These are phyloP conservation scores for Closterium sp. DNA, from an alignment of 139 green algal species.

Conservation along the genomic window DNA sequence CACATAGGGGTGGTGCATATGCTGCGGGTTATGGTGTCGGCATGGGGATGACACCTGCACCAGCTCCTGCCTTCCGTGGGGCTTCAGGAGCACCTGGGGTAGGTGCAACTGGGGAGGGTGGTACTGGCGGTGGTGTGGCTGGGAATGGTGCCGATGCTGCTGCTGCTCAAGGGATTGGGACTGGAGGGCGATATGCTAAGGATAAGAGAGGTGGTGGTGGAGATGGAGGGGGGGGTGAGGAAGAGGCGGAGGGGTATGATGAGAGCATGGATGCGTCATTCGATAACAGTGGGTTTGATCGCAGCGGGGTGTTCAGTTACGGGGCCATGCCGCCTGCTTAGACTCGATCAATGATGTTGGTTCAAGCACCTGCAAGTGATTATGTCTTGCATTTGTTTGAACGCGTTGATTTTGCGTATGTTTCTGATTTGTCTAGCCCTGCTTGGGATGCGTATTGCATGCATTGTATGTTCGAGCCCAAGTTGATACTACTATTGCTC, in stretches of 20 bases:
- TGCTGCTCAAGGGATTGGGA: neutral
- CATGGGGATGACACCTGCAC: neutral
- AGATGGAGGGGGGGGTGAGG: neutral
- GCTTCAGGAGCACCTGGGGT: neutral
- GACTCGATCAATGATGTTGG: no score
- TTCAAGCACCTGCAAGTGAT: no score
- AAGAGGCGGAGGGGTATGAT: neutral
- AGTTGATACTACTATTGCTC: no score
- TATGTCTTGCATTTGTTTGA: no score
- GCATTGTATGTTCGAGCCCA: no score
- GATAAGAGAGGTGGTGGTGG: neutral
- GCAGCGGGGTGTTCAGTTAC: neutral
- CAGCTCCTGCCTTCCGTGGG: neutral
- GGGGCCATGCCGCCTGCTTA: neutral
- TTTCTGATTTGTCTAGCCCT: no score
- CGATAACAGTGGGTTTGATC: neutral
- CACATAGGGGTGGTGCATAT: neutral
- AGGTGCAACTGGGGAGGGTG: neutral
- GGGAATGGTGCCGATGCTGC: neutral
- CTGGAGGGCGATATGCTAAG: neutral
- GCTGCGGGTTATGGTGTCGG: neutral
- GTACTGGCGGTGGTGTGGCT: neutral
- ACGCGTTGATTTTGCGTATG: no score
- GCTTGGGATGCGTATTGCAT: no score
- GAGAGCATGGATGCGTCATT: neutral